Base-by-base conservation (phyloP, 108 stramenopile species). In the Pseudonitzschia pungens region DNA sequence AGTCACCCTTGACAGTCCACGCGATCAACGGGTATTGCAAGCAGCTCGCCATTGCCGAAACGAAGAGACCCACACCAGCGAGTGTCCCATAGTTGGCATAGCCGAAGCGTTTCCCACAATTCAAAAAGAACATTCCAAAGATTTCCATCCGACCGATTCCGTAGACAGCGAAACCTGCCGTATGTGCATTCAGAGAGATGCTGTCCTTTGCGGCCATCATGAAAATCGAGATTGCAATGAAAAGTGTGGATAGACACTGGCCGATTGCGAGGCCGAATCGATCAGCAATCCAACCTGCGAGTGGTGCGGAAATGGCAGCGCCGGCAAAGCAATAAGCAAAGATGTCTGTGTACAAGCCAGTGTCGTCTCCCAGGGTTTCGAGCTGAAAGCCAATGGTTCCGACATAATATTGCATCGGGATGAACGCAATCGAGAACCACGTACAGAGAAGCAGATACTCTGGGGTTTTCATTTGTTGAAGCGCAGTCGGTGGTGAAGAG, bases 351-450 rank as follows among this genome's bases (percentile, higher is more conserved):
- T 72, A 80, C 1, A 45, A 57, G 9, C 79, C 83, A 66, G 65
- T 57, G 11, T 62, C 68, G 53, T 80, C 79, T 11, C 83, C 83
- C 32, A 68, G 57, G 70, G 63, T 48, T 43, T 83, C 83, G 55
- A 83, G 51, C 43, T 72, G 77, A 42, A 77, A 80, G 9, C 83
- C 83, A 48, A 83, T 80, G 6, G 75, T 56, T 6, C 71, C 83
- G 27, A 80, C 54, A 43, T 83, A 83, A 29, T 80, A 83, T 56
- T 83, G 83, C n/a, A 83, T 27, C 26, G 83, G 83, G 64, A 80
- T 32, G 26, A 83, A 12, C 2, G 22, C 33, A 20, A 80, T 21
- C 22, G 79, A 77, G 54, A 83, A 83, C 83, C 83, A 83, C 21
- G 63, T 21, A 9, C 73, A 69, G 21, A 83, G 59, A 12, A 66